Percentiles rank a stretch among this genome's conserved stretches.
phyloP scores from a whole-genome alignment of 2,329 filamentous ascomycete genomes.

The Fusarium setosum region DNA sequence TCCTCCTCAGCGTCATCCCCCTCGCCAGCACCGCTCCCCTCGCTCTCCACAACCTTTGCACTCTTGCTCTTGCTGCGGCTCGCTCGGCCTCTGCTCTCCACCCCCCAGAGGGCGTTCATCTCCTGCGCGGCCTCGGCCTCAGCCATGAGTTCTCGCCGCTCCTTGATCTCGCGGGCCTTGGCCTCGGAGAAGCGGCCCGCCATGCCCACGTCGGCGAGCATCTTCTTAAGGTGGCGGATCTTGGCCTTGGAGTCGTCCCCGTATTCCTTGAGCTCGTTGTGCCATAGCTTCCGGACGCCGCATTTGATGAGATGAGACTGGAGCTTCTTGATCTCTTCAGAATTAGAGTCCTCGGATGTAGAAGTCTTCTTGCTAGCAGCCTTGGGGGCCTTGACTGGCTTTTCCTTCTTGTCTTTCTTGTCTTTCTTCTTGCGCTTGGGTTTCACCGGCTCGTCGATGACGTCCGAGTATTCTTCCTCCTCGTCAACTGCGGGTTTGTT shows the following conservation, averaged over 20 bases:
- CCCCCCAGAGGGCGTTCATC: constrained; percentile 83
- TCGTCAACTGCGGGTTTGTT: constrained; percentile 40
- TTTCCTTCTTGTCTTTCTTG: constrained; percentile 46
- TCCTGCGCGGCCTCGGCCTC: constrained; percentile 89
- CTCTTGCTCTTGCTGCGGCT: constrained; percentile 52
- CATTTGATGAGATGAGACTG: constrained; percentile 91
- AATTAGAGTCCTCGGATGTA: constrained; percentile 66
- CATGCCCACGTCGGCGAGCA: constrained; percentile 89
- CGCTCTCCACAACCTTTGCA: constrained; percentile 46
- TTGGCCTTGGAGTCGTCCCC: constrained; percentile 79
- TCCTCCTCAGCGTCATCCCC: constrained; percentile 41
- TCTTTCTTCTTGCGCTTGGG: constrained; percentile 69
- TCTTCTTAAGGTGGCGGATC: constrained; percentile 80
- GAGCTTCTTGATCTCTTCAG: constrained; percentile 86
- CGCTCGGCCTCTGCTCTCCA: constrained; percentile 52
- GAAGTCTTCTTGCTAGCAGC: constrained; percentile 45
- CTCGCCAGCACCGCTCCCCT: constrained; percentile 41
- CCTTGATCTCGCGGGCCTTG: constrained; percentile 88
- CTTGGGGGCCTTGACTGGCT: constrained; percentile 44
- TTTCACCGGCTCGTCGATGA: constrained; percentile 78
- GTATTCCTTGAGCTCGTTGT: constrained; percentile 81
- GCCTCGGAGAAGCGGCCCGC: constrained; percentile 87
- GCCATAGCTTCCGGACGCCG: constrained; percentile 93
- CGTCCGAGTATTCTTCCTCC: constrained; percentile 56
- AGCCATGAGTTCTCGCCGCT: constrained; percentile 82